Evolutionary conservation across 352 stramenopile species (phyloP), one percentile per base, ranked within the genome.

Genomic region (Globisporangium apiculatum): DNA sequence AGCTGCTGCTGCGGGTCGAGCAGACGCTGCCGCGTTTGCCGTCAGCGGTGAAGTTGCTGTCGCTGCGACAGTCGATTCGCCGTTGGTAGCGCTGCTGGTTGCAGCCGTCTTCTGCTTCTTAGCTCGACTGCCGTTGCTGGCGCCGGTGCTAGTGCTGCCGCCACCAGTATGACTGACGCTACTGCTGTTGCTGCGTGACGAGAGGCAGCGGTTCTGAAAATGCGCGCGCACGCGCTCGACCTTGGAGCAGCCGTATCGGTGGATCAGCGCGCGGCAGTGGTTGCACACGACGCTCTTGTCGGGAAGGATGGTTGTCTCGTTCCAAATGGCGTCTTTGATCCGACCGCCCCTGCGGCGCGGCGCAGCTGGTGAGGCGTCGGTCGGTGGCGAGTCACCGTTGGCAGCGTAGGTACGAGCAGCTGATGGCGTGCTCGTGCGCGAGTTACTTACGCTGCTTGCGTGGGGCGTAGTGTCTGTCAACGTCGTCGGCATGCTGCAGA

Each of bases 271-370:
- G 64, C 76, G 68, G 60, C 78, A 88, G 62, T 72, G 75, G 62
- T 88, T 88, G 64, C 78, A 88, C n/a, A 86, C 57, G 50, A 88
- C 78, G 7, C 70, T 66, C 58, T 86, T 86, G 74, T 81, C 71
- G 5, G 64, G 53, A 15, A 70, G 60, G 51, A 88, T 73, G 24
- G 78, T 86, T 6, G 74, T 86, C 36, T 77, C 66, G 7, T 77
- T 62, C 78, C 78, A 88, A 24, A 88, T 71, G 7, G 66, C 58
- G 53, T 88, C 78, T 24, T 73, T 71, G 49, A 72, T 67, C 15
- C 78, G 78, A 7, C 78, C 78, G 52, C 73, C 71, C 36, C 70
- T 81, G 65, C 67, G 74, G 76, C 82, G 52, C 36, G 38, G 38
- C n/a, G 31, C 24, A 31, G 24, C 24, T 31, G 24, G 24, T 31